phyloP scores from a whole-genome alignment of 2,329 filamentous ascomycete species.

The Bertia moriformis region DNA sequence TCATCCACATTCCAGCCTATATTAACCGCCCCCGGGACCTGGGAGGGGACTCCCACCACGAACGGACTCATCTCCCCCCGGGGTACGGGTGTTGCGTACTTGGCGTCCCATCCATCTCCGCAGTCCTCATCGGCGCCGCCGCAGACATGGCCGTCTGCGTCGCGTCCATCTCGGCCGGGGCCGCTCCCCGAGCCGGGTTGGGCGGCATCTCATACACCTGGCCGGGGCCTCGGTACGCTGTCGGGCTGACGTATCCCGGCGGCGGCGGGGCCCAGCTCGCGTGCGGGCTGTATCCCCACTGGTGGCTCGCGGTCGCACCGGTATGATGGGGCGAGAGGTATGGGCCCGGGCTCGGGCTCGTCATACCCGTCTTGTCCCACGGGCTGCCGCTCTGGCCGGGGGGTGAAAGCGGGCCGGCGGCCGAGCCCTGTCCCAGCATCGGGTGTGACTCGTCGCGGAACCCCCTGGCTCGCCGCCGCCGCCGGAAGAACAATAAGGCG shows the following conservation, averaged over 20 bases:
- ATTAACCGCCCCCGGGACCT: too few relatives aligned
- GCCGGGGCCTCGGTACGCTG: background rate
- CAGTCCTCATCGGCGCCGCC: background rate
- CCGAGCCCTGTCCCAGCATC: background rate
- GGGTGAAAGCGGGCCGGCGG: background rate
- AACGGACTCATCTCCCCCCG: too few relatives aligned
- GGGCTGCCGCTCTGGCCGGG: too few relatives aligned
- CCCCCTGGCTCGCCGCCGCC: too few relatives aligned
- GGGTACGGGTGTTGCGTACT: too few relatives aligned
- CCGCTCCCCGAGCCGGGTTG: background rate
- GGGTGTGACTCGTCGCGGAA: background rate
- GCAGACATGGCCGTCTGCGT: background rate
- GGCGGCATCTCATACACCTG: background rate
- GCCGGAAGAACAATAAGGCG: background rate
- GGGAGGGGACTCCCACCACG: too few relatives aligned
- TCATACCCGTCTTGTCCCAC: background rate
- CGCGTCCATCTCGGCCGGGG: background rate
- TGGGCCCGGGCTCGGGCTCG: background rate
- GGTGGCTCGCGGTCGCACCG: background rate
- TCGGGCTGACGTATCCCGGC: background rate
- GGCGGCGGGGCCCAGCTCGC: background rate
- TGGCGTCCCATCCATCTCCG: background rate
- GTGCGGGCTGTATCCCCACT: background rate
- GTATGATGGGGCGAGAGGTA: too few relatives aligned
- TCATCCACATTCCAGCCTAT: too few relatives aligned